Evolutionary conservation across 2,329 filamentous ascomycete genomes (phyloP).

Genomic region (Periglandula ipomoeae): DNA sequence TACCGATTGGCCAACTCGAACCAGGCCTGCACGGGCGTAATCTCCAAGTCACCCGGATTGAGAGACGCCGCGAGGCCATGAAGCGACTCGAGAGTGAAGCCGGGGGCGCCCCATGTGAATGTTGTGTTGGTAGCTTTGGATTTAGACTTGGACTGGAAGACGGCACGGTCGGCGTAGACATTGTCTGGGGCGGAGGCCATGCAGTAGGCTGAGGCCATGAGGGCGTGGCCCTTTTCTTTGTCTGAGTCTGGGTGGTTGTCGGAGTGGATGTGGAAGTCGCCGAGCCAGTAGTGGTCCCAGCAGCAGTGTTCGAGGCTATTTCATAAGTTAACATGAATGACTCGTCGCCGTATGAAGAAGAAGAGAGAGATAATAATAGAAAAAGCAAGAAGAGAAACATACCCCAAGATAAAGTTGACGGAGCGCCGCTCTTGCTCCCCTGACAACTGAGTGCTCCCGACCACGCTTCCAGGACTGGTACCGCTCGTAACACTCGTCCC

Average conservation of each 20-base stretch:
- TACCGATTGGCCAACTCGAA: conserved; percentile 40
- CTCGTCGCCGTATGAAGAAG: neutral
- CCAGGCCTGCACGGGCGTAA: conserved; percentile 45
- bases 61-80: conserved; percentile 36
- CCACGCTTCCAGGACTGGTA: conserved; percentile 13
- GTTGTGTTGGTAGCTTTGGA: neutral
- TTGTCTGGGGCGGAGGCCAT: conserved; percentile 29
- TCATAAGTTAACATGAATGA: neutral
- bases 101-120: conserved; percentile 28
- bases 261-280: conserved; percentile 27
- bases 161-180: conserved; percentile 20
- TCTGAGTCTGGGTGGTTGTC: conserved; percentile 16
- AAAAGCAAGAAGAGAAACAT: conserved; percentile 15
- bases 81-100: conserved; percentile 33
- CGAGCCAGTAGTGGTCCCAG: conserved; percentile 38
- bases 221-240: conserved; percentile 28
- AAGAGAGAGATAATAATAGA: neutral
- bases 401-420: conserved; percentile 47
- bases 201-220: conserved; percentile 35
- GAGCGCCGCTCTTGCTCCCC: conserved; percentile 33
- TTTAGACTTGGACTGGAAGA: neutral
- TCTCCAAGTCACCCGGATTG: conserved; percentile 30
- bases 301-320: conserved; percentile 42
- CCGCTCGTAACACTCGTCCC: conserved; percentile 12
- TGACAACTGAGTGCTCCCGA: conserved; percentile 19